Conservation (phyloP, 495 filamentous ascomycete genomes). For the Aspergillus baeticus region DNA sequence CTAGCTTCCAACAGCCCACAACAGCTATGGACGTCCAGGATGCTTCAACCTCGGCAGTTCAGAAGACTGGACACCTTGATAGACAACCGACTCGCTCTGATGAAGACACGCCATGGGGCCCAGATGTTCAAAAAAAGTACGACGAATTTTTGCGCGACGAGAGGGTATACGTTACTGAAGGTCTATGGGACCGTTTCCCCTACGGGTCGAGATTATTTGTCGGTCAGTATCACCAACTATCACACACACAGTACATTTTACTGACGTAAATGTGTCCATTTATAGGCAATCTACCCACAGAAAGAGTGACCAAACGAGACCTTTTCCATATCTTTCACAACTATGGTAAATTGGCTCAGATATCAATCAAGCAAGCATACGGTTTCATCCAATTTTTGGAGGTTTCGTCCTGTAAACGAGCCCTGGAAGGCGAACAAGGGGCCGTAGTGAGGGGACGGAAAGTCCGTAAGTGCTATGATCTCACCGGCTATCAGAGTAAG, state of each 20-base stretch:
- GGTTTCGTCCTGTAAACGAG: slow-evolving; percentile 64
- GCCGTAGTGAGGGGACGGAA: slow-evolving; percentile 75
- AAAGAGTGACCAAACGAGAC: slow-evolving; percentile 90
- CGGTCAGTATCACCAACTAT: slow-evolving; percentile 56
- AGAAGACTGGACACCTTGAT: slow-evolving; percentile 34
- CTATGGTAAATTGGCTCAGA: slow-evolving; percentile 87
- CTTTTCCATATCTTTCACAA: slow-evolving; percentile 85
- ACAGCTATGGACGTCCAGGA: slow-evolving; percentile 39
- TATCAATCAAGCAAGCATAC: slow-evolving; percentile 95
- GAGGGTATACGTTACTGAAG: slow-evolving; percentile 77
- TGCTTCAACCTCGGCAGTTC: slow-evolving; percentile 21
- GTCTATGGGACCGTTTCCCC: slow-evolving; percentile 92
- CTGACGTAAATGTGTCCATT: slow-evolving; percentile 19
- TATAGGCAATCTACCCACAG: slow-evolving; percentile 87
- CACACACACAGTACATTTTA: background rate
- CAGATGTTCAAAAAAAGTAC: slow-evolving; percentile 69
- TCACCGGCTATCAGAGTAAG: background rate
- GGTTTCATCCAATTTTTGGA: slow-evolving; percentile 96
- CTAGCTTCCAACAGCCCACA: slow-evolving; percentile 51
- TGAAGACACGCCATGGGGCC: slow-evolving; percentile 54
- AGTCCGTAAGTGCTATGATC: slow-evolving; percentile 72
- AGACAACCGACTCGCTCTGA: slow-evolving; percentile 30
- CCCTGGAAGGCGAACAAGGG: slow-evolving; percentile 76
- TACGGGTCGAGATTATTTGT: slow-evolving; percentile 84
- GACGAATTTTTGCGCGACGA: slow-evolving; percentile 82